A percentile compares a stretch with the other conserved stretches of the same genome.
phyloP scores from a whole-genome alignment of 2,329 filamentous ascomycete genomes.

The Boeremia exigua region DNA sequence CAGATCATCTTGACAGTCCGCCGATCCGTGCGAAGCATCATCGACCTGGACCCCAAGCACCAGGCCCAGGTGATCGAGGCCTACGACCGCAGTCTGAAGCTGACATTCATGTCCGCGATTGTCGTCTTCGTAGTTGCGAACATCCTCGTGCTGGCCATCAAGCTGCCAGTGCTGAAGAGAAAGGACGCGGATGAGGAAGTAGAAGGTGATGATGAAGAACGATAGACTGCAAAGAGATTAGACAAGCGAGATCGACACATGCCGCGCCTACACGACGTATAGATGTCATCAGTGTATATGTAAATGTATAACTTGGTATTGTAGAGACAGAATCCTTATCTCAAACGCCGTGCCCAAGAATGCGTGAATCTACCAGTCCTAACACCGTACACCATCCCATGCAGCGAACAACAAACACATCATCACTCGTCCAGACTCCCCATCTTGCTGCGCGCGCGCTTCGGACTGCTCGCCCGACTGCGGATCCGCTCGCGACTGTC shows the following conservation, averaged over 20 bases:
- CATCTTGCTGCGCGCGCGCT: conserved; percentile 28
- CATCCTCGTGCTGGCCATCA: conserved; percentile 59
- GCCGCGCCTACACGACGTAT: no score
- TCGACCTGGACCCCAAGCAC: conserved; percentile 53
- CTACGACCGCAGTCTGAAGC: conserved; percentile 46
- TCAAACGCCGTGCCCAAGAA: not conserved
- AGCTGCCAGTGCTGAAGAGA: conserved; percentile 56
- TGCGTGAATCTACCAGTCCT: not conserved
- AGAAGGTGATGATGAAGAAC: not conserved
- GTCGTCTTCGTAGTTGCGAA: conserved; percentile 57
- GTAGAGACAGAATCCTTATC: not conserved
- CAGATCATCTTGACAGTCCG: conserved; percentile 57
- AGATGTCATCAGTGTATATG: not conserved
- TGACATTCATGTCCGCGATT: conserved; percentile 54
- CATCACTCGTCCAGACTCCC: conserved; percentile 26
- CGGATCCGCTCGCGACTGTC: conserved; percentile 83
- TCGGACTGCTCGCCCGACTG: conserved; percentile 58
- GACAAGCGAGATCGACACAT: no score
- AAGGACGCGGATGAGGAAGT: conserved; percentile 11
- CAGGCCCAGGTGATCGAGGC: conserved; percentile 54
- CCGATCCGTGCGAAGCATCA: conserved; percentile 58
- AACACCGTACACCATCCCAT: not conserved
- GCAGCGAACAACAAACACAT: not conserved
- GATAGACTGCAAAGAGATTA: no score
- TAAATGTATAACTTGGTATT: not conserved